Evolutionary conservation across 805 yeast genomes (phyloP), one percentile per base, ranked within the genome.

Genomic region (Nakazawaea ambrosiae): DNA sequence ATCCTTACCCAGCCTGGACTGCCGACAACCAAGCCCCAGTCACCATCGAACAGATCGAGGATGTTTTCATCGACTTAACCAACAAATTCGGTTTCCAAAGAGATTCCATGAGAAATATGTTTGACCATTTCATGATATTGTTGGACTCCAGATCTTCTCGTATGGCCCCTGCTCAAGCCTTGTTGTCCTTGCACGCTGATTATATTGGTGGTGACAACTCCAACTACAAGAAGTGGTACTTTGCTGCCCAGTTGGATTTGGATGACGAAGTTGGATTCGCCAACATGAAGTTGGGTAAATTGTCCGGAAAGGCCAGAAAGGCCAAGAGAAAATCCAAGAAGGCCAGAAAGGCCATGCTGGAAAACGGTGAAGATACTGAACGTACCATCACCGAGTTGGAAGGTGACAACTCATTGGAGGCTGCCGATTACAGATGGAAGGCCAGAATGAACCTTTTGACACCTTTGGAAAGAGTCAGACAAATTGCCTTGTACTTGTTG

Each of bases 1-100:
- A 92, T 60, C 99, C 98, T 24, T 92, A 90, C 60, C 98, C 99
- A 31, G 97, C 98, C 36, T 92, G 98, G 98, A 85, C 96, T 19
- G 95, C 95, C 33, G 97, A 92, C 61, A 89, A 83, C 40, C 90
- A 83, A 59, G 87, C 90, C 19, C 94, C 94, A 10, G 81, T 82
- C 41, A 70, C 86, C 34, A 73, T 84, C 39, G 92, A 84, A 60
- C 90, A 84, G 58, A 81, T 84, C 55, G 94, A 84, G 65, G 94
- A 84, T 65, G 76, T 83, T 27, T 84, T 84, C 56, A 84, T 84
- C 53, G 92, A 84, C 59, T 67, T 84, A 58, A 68, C 90, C 30
- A 83, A 83, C 63, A 80, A 78, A 60, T 83, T 84, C 54, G 95
- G 95, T 55, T 84, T 84, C 71, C 95, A 84, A 65, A 78, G 95